Evolutionary conservation across 345 rosid genomes (phyloP).

Genomic region (Atalantia buxifolia): DNA sequence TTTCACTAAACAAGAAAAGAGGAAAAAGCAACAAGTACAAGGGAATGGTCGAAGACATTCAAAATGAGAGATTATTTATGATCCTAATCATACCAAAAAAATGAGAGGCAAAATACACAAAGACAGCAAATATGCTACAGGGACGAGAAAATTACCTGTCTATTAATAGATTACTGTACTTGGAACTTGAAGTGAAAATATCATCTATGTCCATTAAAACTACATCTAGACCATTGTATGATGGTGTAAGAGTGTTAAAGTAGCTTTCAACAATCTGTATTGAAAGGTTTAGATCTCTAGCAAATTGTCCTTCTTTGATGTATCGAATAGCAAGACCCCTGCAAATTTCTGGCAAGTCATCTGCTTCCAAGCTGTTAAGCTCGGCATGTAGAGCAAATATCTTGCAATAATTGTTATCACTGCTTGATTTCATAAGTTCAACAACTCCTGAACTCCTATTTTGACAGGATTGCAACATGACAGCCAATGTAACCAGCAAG

Average conservation of each 20-base stretch:
- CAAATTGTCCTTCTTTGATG: slow-evolving; percentile 43
- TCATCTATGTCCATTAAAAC: slow-evolving; percentile 72
- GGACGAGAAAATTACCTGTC: slow-evolving; percentile 29
- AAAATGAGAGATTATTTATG: not conserved
- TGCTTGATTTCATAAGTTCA: slow-evolving; percentile 29
- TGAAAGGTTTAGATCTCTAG: slow-evolving; percentile 52
- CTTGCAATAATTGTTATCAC: slow-evolving; percentile 50
- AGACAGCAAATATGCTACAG: not conserved
- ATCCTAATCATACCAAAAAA: not conserved
- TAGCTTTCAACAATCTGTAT: slow-evolving; percentile 41
- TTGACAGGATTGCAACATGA: slow-evolving; percentile 79
- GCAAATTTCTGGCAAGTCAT: slow-evolving; percentile 54
- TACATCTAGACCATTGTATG: slow-evolving; percentile 35
- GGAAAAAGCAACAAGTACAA: not conserved
- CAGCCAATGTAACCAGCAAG: slow-evolving; percentile 53
- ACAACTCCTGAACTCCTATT: slow-evolving; percentile 43
- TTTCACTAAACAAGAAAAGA: not conserved
- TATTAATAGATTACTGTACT: slow-evolving; percentile 3
- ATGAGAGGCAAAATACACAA: not conserved
- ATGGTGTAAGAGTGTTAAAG: slow-evolving; percentile 35
- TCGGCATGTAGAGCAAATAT: slow-evolving; percentile 49
- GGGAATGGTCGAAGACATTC: not conserved
- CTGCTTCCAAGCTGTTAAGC: slow-evolving; percentile 47
- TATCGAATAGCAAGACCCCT: slow-evolving; percentile 39
- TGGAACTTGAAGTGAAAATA: slow-evolving; percentile 26